Conservation (phyloP, 345 rosid genomes). For the Anacardium occidentale region DNA sequence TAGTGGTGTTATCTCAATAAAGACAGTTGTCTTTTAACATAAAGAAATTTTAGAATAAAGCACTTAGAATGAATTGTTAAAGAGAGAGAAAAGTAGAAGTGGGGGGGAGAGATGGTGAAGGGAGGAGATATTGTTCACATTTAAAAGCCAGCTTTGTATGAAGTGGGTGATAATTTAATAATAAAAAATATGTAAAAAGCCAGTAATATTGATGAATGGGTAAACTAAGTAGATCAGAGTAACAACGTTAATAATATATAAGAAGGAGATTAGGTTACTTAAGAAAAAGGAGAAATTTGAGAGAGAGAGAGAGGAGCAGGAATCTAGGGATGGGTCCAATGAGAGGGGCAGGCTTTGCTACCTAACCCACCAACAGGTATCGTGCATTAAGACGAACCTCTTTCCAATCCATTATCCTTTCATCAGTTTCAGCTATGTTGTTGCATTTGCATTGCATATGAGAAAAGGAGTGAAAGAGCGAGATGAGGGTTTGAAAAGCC, state of each 20-base stretch:
- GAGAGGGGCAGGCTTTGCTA: constrained; percentile 59
- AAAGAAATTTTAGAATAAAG: constrained; percentile 20
- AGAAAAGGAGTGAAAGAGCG: constrained; percentile 3
- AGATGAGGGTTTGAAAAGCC: constrained; percentile 25
- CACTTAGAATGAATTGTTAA: constrained; percentile 16
- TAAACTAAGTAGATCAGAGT: too few relatives aligned
- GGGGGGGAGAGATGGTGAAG: too few relatives aligned
- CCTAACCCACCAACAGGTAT: constrained; percentile 75
- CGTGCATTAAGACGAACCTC: constrained; percentile 46
- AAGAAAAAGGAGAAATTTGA: constrained; percentile 26
- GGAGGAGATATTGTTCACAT: constrained; percentile 19
- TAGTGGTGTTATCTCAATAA: constrained; percentile 29
- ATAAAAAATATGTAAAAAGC: too few relatives aligned
- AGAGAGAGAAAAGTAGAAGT: background rate
- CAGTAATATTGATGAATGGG: too few relatives aligned
- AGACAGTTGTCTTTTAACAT: constrained; percentile 38
- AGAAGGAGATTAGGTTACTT: constrained; percentile 20
- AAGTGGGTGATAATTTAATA: constrained; percentile 19
- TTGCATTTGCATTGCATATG: constrained; percentile 13
- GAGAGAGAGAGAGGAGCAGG: constrained; percentile 26
- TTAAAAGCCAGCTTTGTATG: constrained; percentile 8
- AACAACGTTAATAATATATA: background rate
- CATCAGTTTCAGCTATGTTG: constrained; percentile 22
- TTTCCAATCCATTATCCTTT: constrained; percentile 41
- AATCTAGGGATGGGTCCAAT: constrained; percentile 59